Evolutionary conservation across 2,329 filamentous ascomycete species (phyloP).

Genomic region (Cryphonectria japonica): DNA sequence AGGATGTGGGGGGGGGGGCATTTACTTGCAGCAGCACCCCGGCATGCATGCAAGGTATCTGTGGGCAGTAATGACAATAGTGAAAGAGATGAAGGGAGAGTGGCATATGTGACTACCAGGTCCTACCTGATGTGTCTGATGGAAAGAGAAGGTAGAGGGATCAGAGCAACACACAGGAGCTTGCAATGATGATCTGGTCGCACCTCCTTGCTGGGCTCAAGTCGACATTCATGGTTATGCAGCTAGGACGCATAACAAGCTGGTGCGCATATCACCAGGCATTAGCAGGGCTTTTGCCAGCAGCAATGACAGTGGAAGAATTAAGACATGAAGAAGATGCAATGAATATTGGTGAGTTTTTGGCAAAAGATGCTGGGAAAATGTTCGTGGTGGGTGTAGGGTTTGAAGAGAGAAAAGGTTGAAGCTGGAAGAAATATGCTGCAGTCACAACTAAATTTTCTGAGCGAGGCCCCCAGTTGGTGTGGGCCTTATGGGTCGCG

Average conservation of each 20-base stretch:
- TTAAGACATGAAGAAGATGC: not conserved
- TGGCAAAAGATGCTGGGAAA: not conserved
- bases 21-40: not conserved
- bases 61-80: not conserved
- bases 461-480: conserved; percentile 1
- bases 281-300: not conserved
- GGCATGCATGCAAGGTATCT: not conserved
- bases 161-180: not conserved
- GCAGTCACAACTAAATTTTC: conserved; percentile 3
- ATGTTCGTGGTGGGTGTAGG: not conserved
- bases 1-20: not conserved
- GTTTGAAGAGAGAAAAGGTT: not conserved
- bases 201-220: not conserved
- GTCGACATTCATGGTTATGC: not conserved
- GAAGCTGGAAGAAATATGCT: conserved; percentile 4
- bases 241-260: not conserved
- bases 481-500: not conserved
- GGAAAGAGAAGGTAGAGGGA: not conserved
- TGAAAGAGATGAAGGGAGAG: not conserved
- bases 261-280: not conserved
- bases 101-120: not conserved
- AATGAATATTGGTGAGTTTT: not conserved
- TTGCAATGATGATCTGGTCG: not conserved
- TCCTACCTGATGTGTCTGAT: not conserved
- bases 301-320: not conserved